A percentile compares a stretch with the other conserved stretches of the same genome.
Conservation (phyloP, 2,329 filamentous ascomycete genomes). For the Diaporthe velutina region DNA sequence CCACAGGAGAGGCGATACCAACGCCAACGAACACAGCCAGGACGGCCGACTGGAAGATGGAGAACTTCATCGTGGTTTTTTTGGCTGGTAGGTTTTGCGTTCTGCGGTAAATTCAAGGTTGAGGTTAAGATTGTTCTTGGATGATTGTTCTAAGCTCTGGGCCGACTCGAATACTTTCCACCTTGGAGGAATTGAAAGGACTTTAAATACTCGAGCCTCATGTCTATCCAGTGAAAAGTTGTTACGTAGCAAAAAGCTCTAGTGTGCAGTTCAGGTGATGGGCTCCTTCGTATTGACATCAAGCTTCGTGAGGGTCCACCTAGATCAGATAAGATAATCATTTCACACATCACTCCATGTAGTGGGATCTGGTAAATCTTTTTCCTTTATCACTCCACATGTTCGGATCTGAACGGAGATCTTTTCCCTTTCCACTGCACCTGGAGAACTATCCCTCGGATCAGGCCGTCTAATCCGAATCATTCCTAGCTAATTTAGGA, state of each 20-base stretch:
- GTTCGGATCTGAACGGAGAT: background rate
- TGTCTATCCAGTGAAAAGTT: background rate
- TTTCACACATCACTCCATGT: background rate
- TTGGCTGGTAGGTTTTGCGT: background rate
- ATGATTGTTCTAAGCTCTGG: background rate
- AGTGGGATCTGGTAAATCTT: background rate
- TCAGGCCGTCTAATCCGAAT: background rate
- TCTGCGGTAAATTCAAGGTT: background rate
- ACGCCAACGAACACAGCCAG: background rate
- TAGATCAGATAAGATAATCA: slow-evolving; percentile 19
- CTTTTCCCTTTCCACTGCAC: background rate
- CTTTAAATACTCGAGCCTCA: background rate
- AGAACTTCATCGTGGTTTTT: background rate
- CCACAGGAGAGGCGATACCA: background rate
- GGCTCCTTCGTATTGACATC: background rate
- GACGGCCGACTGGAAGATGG: background rate
- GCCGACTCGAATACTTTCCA: background rate
- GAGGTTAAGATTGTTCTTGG: background rate
- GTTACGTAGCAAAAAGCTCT: background rate
- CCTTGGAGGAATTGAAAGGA: background rate
- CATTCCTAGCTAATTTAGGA: background rate
- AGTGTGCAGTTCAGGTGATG: background rate
- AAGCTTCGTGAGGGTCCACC: background rate
- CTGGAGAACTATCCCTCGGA: slow-evolving; percentile 1
- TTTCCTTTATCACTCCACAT: background rate